Evolutionary conservation across 306 rosid genomes (phyloP), one percentile per base, ranked within the genome.

Genomic region (Pueraria montana): DNA sequence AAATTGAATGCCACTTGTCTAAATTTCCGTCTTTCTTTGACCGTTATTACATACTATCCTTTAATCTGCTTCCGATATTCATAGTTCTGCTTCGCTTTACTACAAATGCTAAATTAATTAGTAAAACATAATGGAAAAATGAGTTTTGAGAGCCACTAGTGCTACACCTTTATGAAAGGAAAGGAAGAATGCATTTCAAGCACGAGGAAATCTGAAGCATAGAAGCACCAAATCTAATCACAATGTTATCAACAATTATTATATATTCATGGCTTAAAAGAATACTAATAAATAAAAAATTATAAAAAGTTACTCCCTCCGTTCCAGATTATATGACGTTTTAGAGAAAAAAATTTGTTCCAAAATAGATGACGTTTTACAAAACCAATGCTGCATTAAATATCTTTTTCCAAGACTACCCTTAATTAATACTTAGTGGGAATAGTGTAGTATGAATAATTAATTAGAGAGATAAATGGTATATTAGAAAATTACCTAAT

Each of bases 11-110:
- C 52, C 32, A 58, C 50, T 56, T 56, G 56, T 36, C 40, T 75
- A 34, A 76, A 76, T 58, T 63, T 16, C 11, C 27, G 23, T 21
- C 64, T 58, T 56, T 58, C 70, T 58, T 55, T 75, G 79, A 75
- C 79, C 68, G 40, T 74, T 27, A 34, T 34, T 34, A 34, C 40
- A n/a, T 32, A 73, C n/a, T 21, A 53, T 32, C 17, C 46, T 11
- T 20, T 73, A 21, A 72, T 27, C 42, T 34, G 30, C 11, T 38
- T 34, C 67, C 4, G 4, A 55, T 36, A 23, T 74, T 56, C 68
- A 36, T 18, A 74, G 21, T 34, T 16, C 17, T 65, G 48, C 3
- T 9, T 16, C 17, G 8, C 50, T 38, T 36, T 18, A 9, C 72
- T 67, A 38, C 16, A 38, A 67, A 38, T n/a, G 16, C 30, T 38